Conservation (phyloP, 352 stramenopile genomes). For the Detonula confervacea region DNA sequence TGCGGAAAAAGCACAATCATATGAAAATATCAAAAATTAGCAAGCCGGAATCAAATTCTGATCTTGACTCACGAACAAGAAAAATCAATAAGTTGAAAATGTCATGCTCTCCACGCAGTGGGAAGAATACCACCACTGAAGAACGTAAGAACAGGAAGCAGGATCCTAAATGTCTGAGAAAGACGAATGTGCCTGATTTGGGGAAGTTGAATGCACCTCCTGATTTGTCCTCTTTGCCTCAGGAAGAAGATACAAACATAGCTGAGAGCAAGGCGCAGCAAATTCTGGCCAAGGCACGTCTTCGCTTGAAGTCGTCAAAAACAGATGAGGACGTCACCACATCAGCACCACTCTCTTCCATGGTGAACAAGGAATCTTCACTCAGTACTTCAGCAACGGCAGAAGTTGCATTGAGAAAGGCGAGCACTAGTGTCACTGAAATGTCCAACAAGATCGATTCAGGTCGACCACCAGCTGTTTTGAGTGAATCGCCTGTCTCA, state of each 20-base stretch:
- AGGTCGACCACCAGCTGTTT: constrained; percentile 27
- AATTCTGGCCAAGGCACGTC: constrained; percentile 51
- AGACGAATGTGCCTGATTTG: too few species aligned
- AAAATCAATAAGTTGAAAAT: constrained; percentile 19
- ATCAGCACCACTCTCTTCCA: neutral
- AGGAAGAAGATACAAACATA: constrained; percentile 25
- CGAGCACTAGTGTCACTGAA: neutral
- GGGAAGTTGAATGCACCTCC: neutral
- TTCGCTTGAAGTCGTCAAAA: constrained; percentile 34
- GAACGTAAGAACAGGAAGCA: neutral
- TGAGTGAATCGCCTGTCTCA: constrained; percentile 58
- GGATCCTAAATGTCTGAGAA: too few species aligned
- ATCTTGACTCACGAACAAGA: neutral
- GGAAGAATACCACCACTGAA: neutral
- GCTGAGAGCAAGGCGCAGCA: constrained; percentile 49
- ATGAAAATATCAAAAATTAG: constrained; percentile 42
- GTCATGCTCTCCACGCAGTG: constrained; percentile 6
- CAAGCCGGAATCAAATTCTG: neutral
- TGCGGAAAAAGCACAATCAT: constrained; percentile 35
- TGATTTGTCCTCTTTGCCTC: too few species aligned
- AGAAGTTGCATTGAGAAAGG: too few species aligned
- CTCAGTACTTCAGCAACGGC: neutral
- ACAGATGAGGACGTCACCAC: neutral
- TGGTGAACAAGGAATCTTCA: constrained; percentile 8
- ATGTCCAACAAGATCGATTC: constrained; percentile 2